Base-by-base conservation (phyloP, 371 early-diverging fungal genomes). In the Rhizopus sp. region DNA sequence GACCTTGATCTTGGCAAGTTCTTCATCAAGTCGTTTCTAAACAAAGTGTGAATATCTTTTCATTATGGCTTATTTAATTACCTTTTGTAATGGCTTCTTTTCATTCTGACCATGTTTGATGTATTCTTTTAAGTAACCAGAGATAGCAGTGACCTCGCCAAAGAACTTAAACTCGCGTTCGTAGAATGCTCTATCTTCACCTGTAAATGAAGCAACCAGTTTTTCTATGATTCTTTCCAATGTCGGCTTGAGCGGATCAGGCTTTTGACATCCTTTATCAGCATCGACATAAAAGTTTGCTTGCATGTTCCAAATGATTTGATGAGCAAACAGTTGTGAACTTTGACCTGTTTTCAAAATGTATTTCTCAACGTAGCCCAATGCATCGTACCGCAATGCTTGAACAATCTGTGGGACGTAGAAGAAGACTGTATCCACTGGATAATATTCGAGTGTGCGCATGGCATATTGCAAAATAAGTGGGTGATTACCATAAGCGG, bases 231-330 rank as follows among this genome's bases (percentile, higher is more conserved):
- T 88, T 7, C 88, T 79, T 47, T 99, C 99, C 16, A 97, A 69
- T 0, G 80, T 74, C 1, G 96, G 94, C 62, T 97, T 96, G n/a
- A 98, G 69, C 0, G 86, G 38, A 66, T 93, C 94, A 1, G 91
- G 86, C 59, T 75, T 87, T 68, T 60, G 53, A 69, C 78, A 77
- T 5, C 88, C 92, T 55, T 94, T 93, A 66, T 94, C 93, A 7
- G 80, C 77, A 85, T 90, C 84, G 62, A 97, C 90, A 91, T 86
- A 80, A 41, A 73, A 77, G 77, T 99, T 99, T 45, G 99, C 99
- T 39, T 96, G 91, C 95, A 99, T 97, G 69, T 99, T 99, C 99
- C 99, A 99, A 47, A 99, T 97, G 49, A 99, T 96, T 73, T 99
- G 98, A 74, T 99, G 99, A 4, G 98, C 94, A 83, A 99, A 99